phyloP scores from a whole-genome alignment of 2,329 filamentous ascomycete species.

The Xylaria sp. region DNA sequence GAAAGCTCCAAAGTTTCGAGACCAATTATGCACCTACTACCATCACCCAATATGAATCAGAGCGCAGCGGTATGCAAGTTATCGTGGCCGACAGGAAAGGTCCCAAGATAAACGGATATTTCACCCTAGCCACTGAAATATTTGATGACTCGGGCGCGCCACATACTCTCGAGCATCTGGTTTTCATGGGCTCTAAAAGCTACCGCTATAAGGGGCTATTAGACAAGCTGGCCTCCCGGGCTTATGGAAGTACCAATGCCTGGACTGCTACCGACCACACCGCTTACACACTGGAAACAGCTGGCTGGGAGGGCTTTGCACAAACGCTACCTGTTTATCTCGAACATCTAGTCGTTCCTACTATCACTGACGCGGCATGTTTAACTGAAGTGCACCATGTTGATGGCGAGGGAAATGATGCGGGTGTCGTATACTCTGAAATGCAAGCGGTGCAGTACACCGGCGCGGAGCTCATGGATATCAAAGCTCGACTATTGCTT shows the following conservation, averaged over 20 bases:
- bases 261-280: constrained; percentile 98
- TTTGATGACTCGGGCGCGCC: constrained; percentile 96
- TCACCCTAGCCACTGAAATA: constrained; percentile 95
- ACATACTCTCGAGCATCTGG: constrained; percentile 83
- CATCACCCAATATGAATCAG: constrained; percentile 96
- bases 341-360: constrained; percentile 92
- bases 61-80: constrained; percentile 92
- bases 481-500: constrained; percentile 80
- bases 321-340: constrained; percentile 95
- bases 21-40: constrained; percentile 89
- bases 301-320: constrained; percentile 96
- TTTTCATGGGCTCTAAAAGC: constrained; percentile 91
- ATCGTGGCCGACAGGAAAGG: constrained; percentile 92
- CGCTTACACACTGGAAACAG: constrained; percentile 93
- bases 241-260: constrained; percentile 94
- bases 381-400: constrained; percentile 97
- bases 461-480: constrained; percentile 85
- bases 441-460: constrained; percentile 97
- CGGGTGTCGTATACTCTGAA: constrained; percentile 96
- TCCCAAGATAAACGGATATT: constrained; percentile 95
- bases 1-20: constrained; percentile 84
- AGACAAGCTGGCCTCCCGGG: constrained; percentile 91
- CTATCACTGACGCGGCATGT: constrained; percentile 90
- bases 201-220: constrained; percentile 96
- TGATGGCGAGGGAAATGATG: constrained; percentile 92